phyloP scores from a whole-genome alignment of 768 basidiomycete species.

The Boletus sp. region DNA sequence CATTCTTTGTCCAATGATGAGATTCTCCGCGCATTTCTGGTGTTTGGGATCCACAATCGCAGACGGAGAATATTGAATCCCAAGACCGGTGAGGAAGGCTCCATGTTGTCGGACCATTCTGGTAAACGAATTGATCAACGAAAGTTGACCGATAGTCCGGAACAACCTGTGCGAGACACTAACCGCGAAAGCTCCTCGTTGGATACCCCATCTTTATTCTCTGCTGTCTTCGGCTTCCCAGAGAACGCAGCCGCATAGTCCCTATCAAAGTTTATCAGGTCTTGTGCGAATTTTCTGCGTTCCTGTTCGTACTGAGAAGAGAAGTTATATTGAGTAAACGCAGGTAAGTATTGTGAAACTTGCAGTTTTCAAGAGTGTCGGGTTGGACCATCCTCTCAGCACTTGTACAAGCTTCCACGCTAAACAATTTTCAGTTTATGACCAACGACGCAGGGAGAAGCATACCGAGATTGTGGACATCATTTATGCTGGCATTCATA shows the following conservation, averaged over 20 bases:
- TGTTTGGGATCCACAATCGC: slow-evolving; percentile 33
- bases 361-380: slow-evolving; percentile 41
- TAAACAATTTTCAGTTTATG: slow-evolving; percentile 36
- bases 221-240: slow-evolving; percentile 54
- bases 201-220: slow-evolving; percentile 32
- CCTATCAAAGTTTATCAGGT: slow-evolving; percentile 71
- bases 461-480: background rate
- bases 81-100: slow-evolving; percentile 37
- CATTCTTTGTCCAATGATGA: background rate
- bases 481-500: too few species aligned
- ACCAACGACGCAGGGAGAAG: slow-evolving; percentile 9
- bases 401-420: too few species aligned
- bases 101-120: slow-evolving; percentile 38
- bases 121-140: background rate
- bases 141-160: background rate
- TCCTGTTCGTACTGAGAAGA: slow-evolving; percentile 34
- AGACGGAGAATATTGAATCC: slow-evolving; percentile 41
- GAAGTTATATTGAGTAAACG: background rate
- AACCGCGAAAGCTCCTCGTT: slow-evolving; percentile 37
- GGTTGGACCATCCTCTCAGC: background rate
- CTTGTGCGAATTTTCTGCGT: slow-evolving; percentile 64
- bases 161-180: background rate
- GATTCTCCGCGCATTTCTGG: slow-evolving; percentile 12
- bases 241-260: slow-evolving; percentile 65
- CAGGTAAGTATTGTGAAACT: slow-evolving; percentile 1